A percentile compares a stretch with the other conserved stretches of the same genome.
These are phyloP conservation scores for Aschersonia sp. DNA, from an alignment of 2,329 filamentous ascomycete genomes.

Conservation along the genomic window DNA sequence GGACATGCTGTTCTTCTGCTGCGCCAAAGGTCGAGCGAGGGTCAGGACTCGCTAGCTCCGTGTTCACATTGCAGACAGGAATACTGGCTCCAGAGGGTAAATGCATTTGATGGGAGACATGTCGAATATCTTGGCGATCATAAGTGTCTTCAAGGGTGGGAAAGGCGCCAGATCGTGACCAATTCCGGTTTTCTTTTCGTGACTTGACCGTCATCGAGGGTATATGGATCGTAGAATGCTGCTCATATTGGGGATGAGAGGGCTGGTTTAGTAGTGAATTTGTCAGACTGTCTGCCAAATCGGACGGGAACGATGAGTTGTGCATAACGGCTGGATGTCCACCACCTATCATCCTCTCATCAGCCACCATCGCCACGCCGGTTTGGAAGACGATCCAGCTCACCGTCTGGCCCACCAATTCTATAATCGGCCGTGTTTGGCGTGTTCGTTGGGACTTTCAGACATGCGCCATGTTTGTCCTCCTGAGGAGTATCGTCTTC, in stretches of 20 bases:
- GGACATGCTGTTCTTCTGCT: background rate
- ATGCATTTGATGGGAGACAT: slow-evolving; percentile 24
- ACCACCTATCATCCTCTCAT: slow-evolving; percentile 3
- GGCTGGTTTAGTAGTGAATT: slow-evolving; percentile 35
- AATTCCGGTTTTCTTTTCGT: slow-evolving; percentile 26
- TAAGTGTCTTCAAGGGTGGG: slow-evolving; percentile 4
- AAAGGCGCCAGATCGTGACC: slow-evolving; percentile 4
- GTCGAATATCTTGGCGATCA: slow-evolving; percentile 21
- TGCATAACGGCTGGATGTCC: slow-evolving; percentile 9
- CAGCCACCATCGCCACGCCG: background rate
- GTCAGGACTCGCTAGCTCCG: slow-evolving; percentile 7
- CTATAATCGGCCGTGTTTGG: slow-evolving; percentile 15
- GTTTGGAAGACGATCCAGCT: background rate
- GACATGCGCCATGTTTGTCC: slow-evolving; percentile 8
- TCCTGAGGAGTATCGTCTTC: slow-evolving; percentile 8
- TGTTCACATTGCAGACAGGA: slow-evolving; percentile 2
- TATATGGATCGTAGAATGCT: slow-evolving; percentile 13
- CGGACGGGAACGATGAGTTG: slow-evolving; percentile 10
- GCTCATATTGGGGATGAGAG: slow-evolving; percentile 17
- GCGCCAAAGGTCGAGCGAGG: slow-evolving; percentile 9
- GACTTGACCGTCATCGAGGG: slow-evolving; percentile 25
- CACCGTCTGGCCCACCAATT: slow-evolving; percentile 8
- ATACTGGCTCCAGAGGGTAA: slow-evolving; percentile 11
- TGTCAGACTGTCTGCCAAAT: slow-evolving; percentile 27
- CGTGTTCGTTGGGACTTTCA: slow-evolving; percentile 28